phyloP scores from a whole-genome alignment of 2,329 filamentous ascomycete genomes.

The Epichloe amarillans region DNA sequence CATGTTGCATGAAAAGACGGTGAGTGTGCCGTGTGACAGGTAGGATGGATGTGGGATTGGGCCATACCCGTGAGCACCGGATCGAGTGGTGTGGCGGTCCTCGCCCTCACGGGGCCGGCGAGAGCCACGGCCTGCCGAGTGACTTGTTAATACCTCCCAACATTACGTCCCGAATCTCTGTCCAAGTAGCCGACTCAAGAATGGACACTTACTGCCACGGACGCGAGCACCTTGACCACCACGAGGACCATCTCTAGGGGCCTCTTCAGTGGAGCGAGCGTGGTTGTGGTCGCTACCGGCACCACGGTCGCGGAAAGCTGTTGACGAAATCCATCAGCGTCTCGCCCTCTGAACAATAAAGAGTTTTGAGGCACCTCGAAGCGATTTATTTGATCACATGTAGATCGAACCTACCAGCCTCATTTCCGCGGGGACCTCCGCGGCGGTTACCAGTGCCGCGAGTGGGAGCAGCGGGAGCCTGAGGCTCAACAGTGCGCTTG shows the following conservation, averaged over 20 bases:
- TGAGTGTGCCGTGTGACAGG: not conserved
- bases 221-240: slow-evolving; percentile 52
- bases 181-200: not conserved
- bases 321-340: not conserved
- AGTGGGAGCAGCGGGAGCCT: slow-evolving; percentile 51
- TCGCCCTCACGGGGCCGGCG: slow-evolving; percentile 39
- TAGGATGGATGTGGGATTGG: not conserved
- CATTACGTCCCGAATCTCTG: not conserved
- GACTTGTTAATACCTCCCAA: not conserved
- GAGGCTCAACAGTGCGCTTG: slow-evolving; percentile 78
- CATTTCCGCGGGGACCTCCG: slow-evolving; percentile 58
- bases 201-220: slow-evolving; percentile 37
- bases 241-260: slow-evolving; percentile 38
- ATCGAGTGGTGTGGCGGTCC: slow-evolving; percentile 39
- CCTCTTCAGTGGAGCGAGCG: slow-evolving; percentile 62
- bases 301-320: slow-evolving; percentile 82
- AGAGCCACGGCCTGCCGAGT: slow-evolving; percentile 35
- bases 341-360: not conserved
- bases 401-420: slow-evolving; percentile 58
- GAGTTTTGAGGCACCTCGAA: not conserved
- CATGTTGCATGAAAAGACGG: not conserved
- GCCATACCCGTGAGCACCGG: slow-evolving; percentile 33
- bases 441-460: slow-evolving; percentile 34
- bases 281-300: slow-evolving; percentile 76
- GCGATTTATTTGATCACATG: not conserved